phyloP scores from a whole-genome alignment of 1,139 yeast genomes.

The Sugiyamaella paludigena region DNA sequence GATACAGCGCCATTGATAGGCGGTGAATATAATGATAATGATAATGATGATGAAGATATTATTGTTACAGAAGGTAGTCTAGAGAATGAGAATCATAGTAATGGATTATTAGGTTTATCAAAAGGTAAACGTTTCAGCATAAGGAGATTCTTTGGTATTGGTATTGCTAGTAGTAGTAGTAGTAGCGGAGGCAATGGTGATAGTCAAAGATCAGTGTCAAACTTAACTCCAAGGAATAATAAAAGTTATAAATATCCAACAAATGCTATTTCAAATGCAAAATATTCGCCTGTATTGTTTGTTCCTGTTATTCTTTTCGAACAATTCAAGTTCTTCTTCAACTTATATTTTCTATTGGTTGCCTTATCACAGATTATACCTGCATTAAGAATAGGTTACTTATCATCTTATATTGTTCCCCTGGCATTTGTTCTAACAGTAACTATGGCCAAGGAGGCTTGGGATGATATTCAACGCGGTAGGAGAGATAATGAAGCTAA shows the following conservation, averaged over 20 bases:
- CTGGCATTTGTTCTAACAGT: conserved; percentile 87
- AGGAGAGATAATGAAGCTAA: conserved; percentile 89
- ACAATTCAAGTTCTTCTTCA: conserved; percentile 96
- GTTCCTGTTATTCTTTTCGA: conserved; percentile 87
- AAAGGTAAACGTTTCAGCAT: neutral
- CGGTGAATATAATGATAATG: conserved; percentile 8
- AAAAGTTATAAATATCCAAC: conserved; percentile 50
- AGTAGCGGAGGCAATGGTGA: neutral
- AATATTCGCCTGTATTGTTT: conserved; percentile 84
- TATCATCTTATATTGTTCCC: conserved; percentile 91
- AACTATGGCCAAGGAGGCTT: conserved; percentile 93
- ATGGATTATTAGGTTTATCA: neutral
- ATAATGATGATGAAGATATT: conserved; percentile 16
- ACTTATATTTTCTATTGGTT: conserved; percentile 84
- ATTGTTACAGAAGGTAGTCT: conserved; percentile 11
- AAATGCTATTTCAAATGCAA: conserved; percentile 90
- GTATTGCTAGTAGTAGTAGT: neutral
- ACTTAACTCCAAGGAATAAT: conserved; percentile 10
- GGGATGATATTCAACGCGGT: conserved; percentile 88
- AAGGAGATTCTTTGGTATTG: too few species aligned
- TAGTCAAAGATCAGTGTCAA: conserved; percentile 2
- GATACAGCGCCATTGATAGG: conserved; percentile 12
- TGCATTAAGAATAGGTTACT: conserved; percentile 84
- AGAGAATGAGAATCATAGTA: conserved; percentile 9
- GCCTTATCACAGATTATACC: conserved; percentile 96